Base-by-base conservation (phyloP, 371 early-diverging fungal genomes). In the Syncephalastrum monosporum region DNA sequence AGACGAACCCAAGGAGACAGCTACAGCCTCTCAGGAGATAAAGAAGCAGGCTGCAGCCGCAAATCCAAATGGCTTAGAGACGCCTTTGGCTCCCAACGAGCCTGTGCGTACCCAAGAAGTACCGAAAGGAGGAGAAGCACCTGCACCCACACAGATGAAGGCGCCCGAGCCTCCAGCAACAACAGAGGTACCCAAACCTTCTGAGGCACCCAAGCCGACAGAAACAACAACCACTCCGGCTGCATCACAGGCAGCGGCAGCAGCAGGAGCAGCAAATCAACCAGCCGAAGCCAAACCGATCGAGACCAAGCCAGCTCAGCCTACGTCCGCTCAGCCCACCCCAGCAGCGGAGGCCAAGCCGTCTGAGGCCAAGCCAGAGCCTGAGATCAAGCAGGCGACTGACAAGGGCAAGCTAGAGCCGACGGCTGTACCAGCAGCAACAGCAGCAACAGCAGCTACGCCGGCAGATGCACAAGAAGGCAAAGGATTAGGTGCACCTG, bases 1-100 rank as follows among this genome's bases (percentile, higher is more conserved):
- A 33, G 12, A 33, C 12, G 38, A 33, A 33, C 10, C 38, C 10
- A 33, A 33, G 38, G 38, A 33, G 38, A 10, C 10, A 2, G 8
- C 38, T 12, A 33, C 38, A 10, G 38, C 38, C 8, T 33, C 38
- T 8, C 38, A 33, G 3, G 44, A 53, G 3, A 55, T 75, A 10
- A 75, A 71, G 24, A 52, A 62, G 24, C 46, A 67, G 14, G 47
- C 69, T n/a, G 64, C 58, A 1, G 62, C 67, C 14, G 50, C 58
- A 21, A 63, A 69, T 17, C 60, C 69, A 1, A 16, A 47, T 7
- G 44, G 59, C 0, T 59, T 76, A 6, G 38, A 33, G 12, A 33
- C 38, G 10, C 38, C 38, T 33, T 33, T 33, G 38, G 38, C 38
- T 33, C 38, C 38, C 38, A 33, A 33, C 10, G 38, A 33, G 38